A percentile compares a stretch with the other conserved stretches of the same genome.
phyloP scores from a whole-genome alignment of 1,139 yeast species.

The Magnusiomyces ingens region DNA sequence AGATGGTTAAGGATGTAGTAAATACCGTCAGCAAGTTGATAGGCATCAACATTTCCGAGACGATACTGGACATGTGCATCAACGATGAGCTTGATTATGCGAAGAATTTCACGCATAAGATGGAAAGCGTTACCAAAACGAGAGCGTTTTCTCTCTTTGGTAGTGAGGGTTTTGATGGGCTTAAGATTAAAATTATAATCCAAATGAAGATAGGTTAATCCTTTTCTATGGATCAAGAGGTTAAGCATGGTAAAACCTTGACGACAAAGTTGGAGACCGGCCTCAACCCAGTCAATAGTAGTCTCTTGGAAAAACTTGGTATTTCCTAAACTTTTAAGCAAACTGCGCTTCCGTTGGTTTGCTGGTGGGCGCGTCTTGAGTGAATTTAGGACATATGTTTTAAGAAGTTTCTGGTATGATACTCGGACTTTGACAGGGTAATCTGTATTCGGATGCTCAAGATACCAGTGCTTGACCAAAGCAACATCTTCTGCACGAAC shows the following conservation, averaged over 20 bases:
- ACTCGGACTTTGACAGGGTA: slow-evolving; percentile 71
- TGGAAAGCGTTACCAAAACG: slow-evolving; percentile 97
- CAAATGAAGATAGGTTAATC: slow-evolving; percentile 83
- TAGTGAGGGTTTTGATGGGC: slow-evolving; percentile 92
- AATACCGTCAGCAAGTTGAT: slow-evolving; percentile 89
- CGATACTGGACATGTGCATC: slow-evolving; percentile 92
- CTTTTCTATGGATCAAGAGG: slow-evolving; percentile 81
- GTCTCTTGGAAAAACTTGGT: slow-evolving; percentile 92
- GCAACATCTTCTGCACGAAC: slow-evolving; percentile 89
- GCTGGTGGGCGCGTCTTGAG: slow-evolving; percentile 40
- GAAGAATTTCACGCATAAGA: slow-evolving; percentile 77
- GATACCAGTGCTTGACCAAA: slow-evolving; percentile 73
- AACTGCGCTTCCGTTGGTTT: slow-evolving; percentile 44
- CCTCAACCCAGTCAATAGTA: slow-evolving; percentile 96
- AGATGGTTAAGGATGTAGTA: slow-evolving; percentile 85
- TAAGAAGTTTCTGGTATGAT: slow-evolving; percentile 81
- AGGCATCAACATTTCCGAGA: slow-evolving; percentile 86
- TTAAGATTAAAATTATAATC: slow-evolving; percentile 94
- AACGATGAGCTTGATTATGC: slow-evolving; percentile 75
- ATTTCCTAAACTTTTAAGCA: slow-evolving; percentile 60
- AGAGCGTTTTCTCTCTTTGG: slow-evolving; percentile 92
- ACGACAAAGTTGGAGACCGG: slow-evolving; percentile 85
- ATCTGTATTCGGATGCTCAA: slow-evolving; percentile 48
- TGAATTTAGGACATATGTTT: slow-evolving; percentile 65
- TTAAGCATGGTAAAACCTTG: slow-evolving; percentile 96